Conservation (phyloP, 768 basidiomycete species). For the Amanita fuliginea region DNA sequence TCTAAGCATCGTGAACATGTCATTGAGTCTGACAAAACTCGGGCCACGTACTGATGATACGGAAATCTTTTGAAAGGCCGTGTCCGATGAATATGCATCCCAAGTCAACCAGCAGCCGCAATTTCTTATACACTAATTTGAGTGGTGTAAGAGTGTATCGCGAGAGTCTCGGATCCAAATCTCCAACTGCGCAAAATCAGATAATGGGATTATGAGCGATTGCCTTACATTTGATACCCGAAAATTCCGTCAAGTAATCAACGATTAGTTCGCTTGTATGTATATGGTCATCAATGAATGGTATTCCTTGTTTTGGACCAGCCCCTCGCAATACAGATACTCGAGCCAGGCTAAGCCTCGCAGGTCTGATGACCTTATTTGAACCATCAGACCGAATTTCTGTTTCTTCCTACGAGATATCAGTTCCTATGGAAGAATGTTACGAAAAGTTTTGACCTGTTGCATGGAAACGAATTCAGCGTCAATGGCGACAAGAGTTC, state of each 20-base stretch:
- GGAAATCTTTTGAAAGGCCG: constrained; percentile 93
- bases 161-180: constrained; percentile 78
- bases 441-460: constrained; percentile 38
- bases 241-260: constrained; percentile 95
- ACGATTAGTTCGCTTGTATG: constrained; percentile 93
- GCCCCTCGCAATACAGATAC: constrained; percentile 90
- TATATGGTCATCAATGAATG: constrained; percentile 98
- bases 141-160: constrained; percentile 86
- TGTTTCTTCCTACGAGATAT: constrained; percentile 65
- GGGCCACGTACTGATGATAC: constrained; percentile 80
- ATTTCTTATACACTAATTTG: constrained; percentile 98
- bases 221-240: constrained; percentile 80
- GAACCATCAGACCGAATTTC: constrained; percentile 94
- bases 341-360: constrained; percentile 83
- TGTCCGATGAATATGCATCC: constrained; percentile 98
- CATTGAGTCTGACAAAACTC: neutral
- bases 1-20: constrained; percentile 33
- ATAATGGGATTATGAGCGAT: neutral
- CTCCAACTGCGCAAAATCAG: constrained; percentile 52
- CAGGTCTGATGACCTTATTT: constrained; percentile 85
- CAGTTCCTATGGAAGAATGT: neutral
- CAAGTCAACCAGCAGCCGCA: constrained; percentile 83
- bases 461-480: constrained; percentile 98
- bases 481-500: constrained; percentile 89
- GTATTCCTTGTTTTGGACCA: constrained; percentile 68